Conservation (phyloP, 1,284 basidiomycete species). For the Apiotrichum veenhuisii region DNA sequence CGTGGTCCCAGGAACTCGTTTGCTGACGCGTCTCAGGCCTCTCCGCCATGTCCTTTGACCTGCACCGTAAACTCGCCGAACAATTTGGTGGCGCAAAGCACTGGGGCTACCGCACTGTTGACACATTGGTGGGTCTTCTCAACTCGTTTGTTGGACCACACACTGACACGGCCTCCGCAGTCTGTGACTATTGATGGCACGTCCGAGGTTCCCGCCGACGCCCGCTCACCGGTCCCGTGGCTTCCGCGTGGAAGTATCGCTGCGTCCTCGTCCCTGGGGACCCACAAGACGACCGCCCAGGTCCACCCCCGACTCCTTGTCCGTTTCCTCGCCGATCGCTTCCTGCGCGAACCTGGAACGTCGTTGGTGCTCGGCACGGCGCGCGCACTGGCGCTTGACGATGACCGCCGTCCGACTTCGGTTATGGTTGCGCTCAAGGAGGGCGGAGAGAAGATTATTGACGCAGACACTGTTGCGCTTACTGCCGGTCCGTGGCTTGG, state of each 20-base stretch:
- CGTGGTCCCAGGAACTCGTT: neutral
- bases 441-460: conserved; percentile 44
- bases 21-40: conserved; percentile 49
- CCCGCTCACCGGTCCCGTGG: conserved; percentile 40
- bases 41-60: conserved; percentile 68
- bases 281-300: conserved; percentile 43
- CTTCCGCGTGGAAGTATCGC: conserved; percentile 27
- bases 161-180: conserved; percentile 11
- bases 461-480: conserved; percentile 59
- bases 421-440: conserved; percentile 23
- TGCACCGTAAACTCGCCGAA: conserved; percentile 73
- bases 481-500: conserved; percentile 86
- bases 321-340: conserved; percentile 62
- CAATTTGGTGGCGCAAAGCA: conserved; percentile 65
- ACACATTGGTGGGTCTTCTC: conserved; percentile 46
- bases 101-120: conserved; percentile 79
- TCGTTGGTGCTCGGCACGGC: conserved; percentile 35
- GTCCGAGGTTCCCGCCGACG: conserved; percentile 22
- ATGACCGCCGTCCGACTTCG: conserved; percentile 9
- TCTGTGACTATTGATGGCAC: conserved; percentile 46
- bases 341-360: conserved; percentile 34
- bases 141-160: neutral
- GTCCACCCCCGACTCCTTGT: conserved; percentile 58
- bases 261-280: conserved; percentile 39
- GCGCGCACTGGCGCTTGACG: conserved; percentile 18